Evolutionary conservation across 140 eudicot genomes (phyloP).

Genomic region (Bidens hawaiensis): DNA sequence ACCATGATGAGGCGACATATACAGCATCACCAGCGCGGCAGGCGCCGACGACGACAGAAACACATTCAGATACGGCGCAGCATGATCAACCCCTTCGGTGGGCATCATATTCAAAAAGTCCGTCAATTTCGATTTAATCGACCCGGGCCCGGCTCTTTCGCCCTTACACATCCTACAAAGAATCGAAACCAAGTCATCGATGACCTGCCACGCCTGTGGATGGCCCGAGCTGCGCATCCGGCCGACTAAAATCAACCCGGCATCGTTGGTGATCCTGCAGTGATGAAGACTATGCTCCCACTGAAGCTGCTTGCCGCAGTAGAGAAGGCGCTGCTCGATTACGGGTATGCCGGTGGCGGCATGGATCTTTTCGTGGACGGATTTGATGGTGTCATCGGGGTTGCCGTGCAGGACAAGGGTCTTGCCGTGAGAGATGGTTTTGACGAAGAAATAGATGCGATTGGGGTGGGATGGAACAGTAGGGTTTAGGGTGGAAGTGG

Average conservation of each 20-base stretch:
- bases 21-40: constrained; percentile 55
- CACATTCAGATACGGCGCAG: constrained; percentile 34
- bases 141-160: neutral
- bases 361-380: constrained; percentile 43
- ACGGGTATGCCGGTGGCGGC: constrained; percentile 41
- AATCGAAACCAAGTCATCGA: constrained; percentile 35
- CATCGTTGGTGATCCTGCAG: constrained; percentile 41
- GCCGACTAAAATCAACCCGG: constrained; percentile 44
- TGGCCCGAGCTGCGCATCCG: constrained; percentile 56
- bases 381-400: constrained; percentile 31
- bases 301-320: constrained; percentile 63
- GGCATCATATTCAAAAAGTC: constrained; percentile 34
- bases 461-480: constrained; percentile 11
- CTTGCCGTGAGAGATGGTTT: constrained; percentile 27
- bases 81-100: constrained; percentile 14
- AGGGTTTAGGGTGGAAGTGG: too few relatives aligned
- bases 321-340: constrained; percentile 48
- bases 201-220: constrained; percentile 49
- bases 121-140: constrained; percentile 20
- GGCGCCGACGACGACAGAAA: constrained; percentile 51
- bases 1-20: constrained; percentile 33
- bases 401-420: constrained; percentile 49
- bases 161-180: constrained; percentile 32
- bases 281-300: constrained; percentile 48
- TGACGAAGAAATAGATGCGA: constrained; percentile 57